Evolutionary conservation across 73 alveolate species (phyloP), one percentile per base, ranked within the genome.

Genomic region (Paramecium bursaria): DNA sequence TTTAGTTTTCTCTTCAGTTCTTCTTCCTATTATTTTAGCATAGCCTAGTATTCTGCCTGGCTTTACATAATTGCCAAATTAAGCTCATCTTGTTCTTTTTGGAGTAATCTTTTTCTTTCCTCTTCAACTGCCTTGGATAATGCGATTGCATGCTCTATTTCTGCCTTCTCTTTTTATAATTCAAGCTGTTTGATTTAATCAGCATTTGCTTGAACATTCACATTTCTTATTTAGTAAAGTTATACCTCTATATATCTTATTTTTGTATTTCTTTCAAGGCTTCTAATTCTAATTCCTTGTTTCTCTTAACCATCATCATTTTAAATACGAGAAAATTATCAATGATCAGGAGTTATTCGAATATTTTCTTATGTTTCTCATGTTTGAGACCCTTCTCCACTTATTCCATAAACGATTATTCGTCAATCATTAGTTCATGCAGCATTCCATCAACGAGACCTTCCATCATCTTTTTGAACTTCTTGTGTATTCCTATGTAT

Each of bases 401-500:
- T 48, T 54, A 33, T 46, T 54, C 23, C 42, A 73, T 54, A 39
- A 79, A 53, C 42, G 22, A 25, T 30, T 79, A 73, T 48, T 95
- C 96, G 14, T 87, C 91, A 27, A 95, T 87, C 3, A 95, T 96
- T 29, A 95, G 31, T 42, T 93, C 97, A 10, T 67, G 90, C 89
- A 93, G 60, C 82, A 93, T 74, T 39, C 75, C 74, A 21, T 88
- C 90, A 15, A 95, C 88, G 53, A 95, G 49, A 35, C 85, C 94
- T 35, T 94, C 97, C 46, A 95, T 93, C 57, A 93, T 30, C 53
- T 90, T 86, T 48, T 93, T 93, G 86, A 93, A 95, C 35, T 91
- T 52, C 94, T 93, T 80, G 75, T 54, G 86, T 2, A 87, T 26
- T n/a, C 33, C 85, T 22, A 82, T 75, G 82, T 80, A 87, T 50